Evolutionary conservation across 1,139 yeast species (phyloP).

Genomic region (Spathaspora jeffriesii): DNA sequence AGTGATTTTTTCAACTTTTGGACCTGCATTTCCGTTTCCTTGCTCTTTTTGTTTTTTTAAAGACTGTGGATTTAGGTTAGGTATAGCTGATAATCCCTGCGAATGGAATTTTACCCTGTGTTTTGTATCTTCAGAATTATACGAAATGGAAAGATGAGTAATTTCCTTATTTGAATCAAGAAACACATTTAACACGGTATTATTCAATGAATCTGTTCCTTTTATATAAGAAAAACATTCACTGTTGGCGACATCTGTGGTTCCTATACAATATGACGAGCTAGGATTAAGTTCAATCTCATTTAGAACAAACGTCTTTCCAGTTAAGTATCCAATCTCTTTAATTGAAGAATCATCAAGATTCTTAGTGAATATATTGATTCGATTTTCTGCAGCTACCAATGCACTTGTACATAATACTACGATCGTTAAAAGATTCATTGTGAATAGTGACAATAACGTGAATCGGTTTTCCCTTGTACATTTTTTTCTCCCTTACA

Average conservation of each 20-base stretch:
- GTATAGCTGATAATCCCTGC: slow-evolving; percentile 19
- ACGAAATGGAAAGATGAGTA: slow-evolving; percentile 14
- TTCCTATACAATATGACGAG: slow-evolving; percentile 30
- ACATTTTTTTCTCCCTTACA: neutral
- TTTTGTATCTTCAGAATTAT: slow-evolving; percentile 9
- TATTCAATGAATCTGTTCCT: slow-evolving; percentile 9
- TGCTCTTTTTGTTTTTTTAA: slow-evolving; percentile 12
- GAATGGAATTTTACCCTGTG: slow-evolving; percentile 10
- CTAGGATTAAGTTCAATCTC: slow-evolving; percentile 3
- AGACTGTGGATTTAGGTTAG: slow-evolving; percentile 28
- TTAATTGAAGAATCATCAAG: slow-evolving; percentile 11
- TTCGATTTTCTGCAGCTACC: slow-evolving; percentile 6
- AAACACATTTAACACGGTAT: slow-evolving; percentile 16
- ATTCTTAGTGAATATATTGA: slow-evolving; percentile 14
- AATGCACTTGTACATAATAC: slow-evolving; percentile 4
- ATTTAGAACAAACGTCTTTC: slow-evolving; percentile 3
- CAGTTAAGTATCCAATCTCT: slow-evolving; percentile 17
- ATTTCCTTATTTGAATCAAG: slow-evolving; percentile 16
- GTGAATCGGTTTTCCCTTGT: neutral
- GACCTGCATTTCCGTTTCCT: slow-evolving; percentile 5
- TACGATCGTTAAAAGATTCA: neutral
- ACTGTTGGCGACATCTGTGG: slow-evolving; percentile 25
- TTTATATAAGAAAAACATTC: slow-evolving; percentile 30
- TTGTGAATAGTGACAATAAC: neutral
- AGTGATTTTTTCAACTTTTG: slow-evolving; percentile 9